phyloP scores from a whole-genome alignment of 345 rosid genomes.

The Eucalyptus rudis region DNA sequence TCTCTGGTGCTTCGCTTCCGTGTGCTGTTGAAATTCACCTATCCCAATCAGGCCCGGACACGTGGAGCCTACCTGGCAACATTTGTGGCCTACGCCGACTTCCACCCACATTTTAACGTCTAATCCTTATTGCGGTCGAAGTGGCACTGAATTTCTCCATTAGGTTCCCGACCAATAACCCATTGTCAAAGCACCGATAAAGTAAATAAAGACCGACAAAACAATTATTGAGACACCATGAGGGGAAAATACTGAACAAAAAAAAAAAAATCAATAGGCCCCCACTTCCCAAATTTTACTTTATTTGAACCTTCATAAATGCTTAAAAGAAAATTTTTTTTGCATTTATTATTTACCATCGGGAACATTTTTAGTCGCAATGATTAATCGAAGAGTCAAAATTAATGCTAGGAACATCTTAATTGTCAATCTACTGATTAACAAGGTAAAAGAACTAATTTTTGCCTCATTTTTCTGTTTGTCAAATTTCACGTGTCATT shows the following conservation, averaged over 20 bases:
- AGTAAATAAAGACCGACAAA: background rate
- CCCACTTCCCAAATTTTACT: background rate
- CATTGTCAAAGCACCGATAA: background rate
- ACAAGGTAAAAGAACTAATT: background rate
- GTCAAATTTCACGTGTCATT: background rate
- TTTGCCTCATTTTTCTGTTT: rapidly evolving
- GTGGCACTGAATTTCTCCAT: background rate
- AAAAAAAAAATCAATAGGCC: background rate
- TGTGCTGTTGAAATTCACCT: background rate
- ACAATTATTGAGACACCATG: background rate
- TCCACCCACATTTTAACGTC: background rate
- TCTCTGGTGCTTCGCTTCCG: background rate
- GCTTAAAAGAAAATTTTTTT: background rate
- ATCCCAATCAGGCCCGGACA: background rate
- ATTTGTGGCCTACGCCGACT: background rate
- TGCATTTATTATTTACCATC: background rate
- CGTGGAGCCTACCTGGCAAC: background rate
- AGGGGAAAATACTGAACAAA: background rate
- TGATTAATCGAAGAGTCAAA: background rate
- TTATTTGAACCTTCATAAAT: background rate
- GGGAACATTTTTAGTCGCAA: background rate
- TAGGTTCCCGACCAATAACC: background rate
- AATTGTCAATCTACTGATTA: background rate
- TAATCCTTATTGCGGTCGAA: background rate
- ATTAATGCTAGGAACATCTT: background rate